Conservation (phyloP, 768 basidiomycete genomes). For the Kwoniella sp. region DNA sequence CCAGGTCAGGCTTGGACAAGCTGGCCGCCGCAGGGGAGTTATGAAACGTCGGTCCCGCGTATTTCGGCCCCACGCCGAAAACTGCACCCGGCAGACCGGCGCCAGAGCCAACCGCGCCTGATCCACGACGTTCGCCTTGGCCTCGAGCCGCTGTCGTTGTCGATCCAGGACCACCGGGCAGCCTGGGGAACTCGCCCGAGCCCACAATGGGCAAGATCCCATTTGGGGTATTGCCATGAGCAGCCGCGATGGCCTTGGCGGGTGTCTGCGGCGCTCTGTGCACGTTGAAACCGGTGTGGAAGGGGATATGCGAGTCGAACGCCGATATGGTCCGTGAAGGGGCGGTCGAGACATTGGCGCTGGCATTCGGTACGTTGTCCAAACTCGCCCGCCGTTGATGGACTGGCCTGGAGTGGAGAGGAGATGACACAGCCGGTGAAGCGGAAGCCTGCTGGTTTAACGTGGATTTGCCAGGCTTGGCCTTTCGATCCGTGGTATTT, state of each 20-base stretch:
- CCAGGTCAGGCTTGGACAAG: conserved; percentile 38
- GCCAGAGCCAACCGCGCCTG: neutral
- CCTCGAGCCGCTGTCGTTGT: neutral
- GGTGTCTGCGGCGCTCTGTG: conserved; percentile 42
- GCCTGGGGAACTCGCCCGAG: conserved; percentile 35
- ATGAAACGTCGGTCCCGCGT: conserved; percentile 42
- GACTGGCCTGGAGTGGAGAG: conserved; percentile 16
- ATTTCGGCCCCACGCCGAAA: conserved; percentile 16
- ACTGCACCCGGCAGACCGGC: neutral
- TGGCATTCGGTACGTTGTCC: conserved; percentile 5
- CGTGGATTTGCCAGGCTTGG: conserved; percentile 5
- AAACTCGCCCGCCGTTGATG: conserved; percentile 16
- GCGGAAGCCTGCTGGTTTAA: neutral
- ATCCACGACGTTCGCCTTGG: neutral
- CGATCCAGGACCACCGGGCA: conserved; percentile 3
- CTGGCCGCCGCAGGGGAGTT: conserved; percentile 34
- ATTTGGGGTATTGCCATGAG: conserved; percentile 14
- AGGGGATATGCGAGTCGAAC: conserved; percentile 22
- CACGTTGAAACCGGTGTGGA: conserved; percentile 34
- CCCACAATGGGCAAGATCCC: conserved; percentile 20
- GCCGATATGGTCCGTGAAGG: conserved; percentile 9
- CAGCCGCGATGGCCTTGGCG: conserved; percentile 10
- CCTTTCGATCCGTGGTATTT: neutral
- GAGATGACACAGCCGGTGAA: conserved; percentile 15
- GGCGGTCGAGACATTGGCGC: neutral